These are phyloP conservation scores for Mortierella sp. DNA, from an alignment of 371 early-diverging fungal genomes.

Conservation along the genomic window DNA sequence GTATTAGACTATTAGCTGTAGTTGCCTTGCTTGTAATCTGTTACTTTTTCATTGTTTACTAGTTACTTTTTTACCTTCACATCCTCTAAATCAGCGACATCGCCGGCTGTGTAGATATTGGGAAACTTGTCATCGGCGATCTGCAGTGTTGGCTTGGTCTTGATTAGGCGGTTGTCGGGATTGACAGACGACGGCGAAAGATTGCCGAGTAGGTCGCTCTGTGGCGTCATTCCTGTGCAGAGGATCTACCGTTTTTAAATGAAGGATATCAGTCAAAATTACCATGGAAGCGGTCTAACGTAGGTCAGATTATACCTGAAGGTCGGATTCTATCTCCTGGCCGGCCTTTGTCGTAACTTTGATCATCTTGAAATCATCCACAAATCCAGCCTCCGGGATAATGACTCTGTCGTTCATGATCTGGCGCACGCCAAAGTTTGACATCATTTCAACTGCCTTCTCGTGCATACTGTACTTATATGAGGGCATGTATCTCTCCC, in stretches of 20 bases:
- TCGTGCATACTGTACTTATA: slow-evolving; percentile 63
- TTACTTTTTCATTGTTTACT: neutral
- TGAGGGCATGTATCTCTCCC: slow-evolving; percentile 62
- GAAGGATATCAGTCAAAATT: too few species aligned
- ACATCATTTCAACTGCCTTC: slow-evolving; percentile 58
- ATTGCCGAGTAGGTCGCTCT: slow-evolving; percentile 59
- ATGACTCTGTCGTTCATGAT: slow-evolving; percentile 62
- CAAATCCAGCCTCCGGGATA: slow-evolving; percentile 60
- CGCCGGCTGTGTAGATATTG: slow-evolving; percentile 76
- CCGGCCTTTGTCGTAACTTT: slow-evolving; percentile 61
- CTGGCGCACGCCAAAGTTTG: slow-evolving; percentile 62
- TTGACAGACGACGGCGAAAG: slow-evolving; percentile 62
- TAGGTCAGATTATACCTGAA: too few species aligned
- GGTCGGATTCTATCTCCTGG: slow-evolving; percentile 62
- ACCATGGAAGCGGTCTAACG: too few species aligned
- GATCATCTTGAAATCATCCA: slow-evolving; percentile 60
- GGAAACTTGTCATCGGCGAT: slow-evolving; percentile 68
- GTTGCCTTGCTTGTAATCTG: too few species aligned
- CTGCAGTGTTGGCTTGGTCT: slow-evolving; percentile 72
- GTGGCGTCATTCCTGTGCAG: slow-evolving; percentile 76
- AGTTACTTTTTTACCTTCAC: slow-evolving; percentile 54
- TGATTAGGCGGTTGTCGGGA: slow-evolving; percentile 61
- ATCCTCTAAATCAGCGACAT: slow-evolving; percentile 63
- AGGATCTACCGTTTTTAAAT: slow-evolving; percentile 66
- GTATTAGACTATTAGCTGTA: too few species aligned